phyloP scores from a whole-genome alignment of 768 basidiomycete genomes.

The Boletus subparvulus region DNA sequence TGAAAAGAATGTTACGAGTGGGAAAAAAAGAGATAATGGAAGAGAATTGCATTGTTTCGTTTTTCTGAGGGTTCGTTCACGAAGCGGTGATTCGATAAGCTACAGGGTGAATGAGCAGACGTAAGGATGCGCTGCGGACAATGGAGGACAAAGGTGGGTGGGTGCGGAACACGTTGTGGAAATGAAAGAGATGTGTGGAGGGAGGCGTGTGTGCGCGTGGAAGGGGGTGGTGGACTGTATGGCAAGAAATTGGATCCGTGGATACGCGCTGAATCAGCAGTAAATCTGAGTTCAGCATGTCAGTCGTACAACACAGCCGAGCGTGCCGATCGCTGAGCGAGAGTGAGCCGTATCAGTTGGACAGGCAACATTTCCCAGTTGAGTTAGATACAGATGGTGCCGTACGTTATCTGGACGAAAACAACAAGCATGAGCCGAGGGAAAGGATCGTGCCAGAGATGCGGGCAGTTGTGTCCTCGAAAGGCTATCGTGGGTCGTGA shows the following conservation, averaged over 20 bases:
- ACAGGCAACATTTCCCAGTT: conserved; percentile 31
- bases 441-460: conserved; percentile 15
- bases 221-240: neutral
- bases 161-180: conserved; percentile 23
- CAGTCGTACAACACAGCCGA: conserved; percentile 20
- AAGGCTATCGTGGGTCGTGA: conserved; percentile 34
- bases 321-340: conserved; percentile 32
- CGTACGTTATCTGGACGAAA: conserved; percentile 31
- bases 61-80: neutral
- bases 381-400: conserved; percentile 32
- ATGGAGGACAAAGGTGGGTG: conserved; percentile 1
- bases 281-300: conserved; percentile 18
- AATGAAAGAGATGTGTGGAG: conserved; percentile 10
- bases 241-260: conserved; percentile 10
- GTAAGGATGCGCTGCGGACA: conserved; percentile 23
- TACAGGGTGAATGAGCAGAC: conserved; percentile 7
- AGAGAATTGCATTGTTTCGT: conserved; percentile 4
- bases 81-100: conserved; percentile 12
- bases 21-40: neutral
- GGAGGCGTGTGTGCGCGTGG: conserved; percentile 7
- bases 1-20: too few species aligned
- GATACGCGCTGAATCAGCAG: conserved; percentile 25
- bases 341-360: conserved; percentile 31
- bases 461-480: conserved; percentile 31
- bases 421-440: conserved; percentile 13